Evolutionary conservation across 1,284 basidiomycete genomes (phyloP), one percentile per base, ranked within the genome.

Genomic region (Rhodotorula sp.): DNA sequence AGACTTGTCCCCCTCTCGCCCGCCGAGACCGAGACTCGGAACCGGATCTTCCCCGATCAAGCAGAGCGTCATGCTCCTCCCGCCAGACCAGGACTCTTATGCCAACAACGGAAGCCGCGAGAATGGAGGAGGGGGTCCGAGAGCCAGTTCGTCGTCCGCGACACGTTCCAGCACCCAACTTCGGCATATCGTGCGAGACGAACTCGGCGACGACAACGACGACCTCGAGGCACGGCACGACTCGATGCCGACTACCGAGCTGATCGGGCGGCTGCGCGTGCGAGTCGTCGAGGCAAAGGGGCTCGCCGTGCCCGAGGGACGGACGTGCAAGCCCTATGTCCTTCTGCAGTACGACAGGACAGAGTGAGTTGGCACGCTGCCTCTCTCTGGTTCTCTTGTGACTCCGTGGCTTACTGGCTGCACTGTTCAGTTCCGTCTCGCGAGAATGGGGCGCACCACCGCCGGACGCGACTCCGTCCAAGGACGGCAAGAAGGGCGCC

Each of bases 281-380:
- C 48, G 59, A 3, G 71, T 76, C 26, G 73, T 76, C 39, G 73
- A 75, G 54, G 75, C 73, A 5, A 70, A 68, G 49, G 67, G 62
- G 0, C 62, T 75, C 34, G 61, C 64, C 1, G 63, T 73, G 5
- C 31, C 56, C 20, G 48, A 63, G 20, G 46, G 52, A 14, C 61
- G 43, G n/a, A 12, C 52, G 18, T 68, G 64, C n/a, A 70, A 71
- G 31, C 69, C 73, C 8, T 76, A 76, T 67, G 69, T 76, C 2
- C 64, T 76, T 7, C 39, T 76, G 8, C 75, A 75, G 71, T 76
- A 76, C 59, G 75, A 76, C 31, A 54, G 75, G 46, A 74, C 75
- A 18, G 71, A 73, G 68, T 73, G 51, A 21, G 71, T 64, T 6
- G 18, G 14, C n/a, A 3, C 16, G 12, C 26, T 15, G 7, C n/a